Evolutionary conservation across 192 early-diverging fungal genomes (phyloP), one percentile per base, ranked within the genome.

Genomic region (Entomortierella parvispora): DNA sequence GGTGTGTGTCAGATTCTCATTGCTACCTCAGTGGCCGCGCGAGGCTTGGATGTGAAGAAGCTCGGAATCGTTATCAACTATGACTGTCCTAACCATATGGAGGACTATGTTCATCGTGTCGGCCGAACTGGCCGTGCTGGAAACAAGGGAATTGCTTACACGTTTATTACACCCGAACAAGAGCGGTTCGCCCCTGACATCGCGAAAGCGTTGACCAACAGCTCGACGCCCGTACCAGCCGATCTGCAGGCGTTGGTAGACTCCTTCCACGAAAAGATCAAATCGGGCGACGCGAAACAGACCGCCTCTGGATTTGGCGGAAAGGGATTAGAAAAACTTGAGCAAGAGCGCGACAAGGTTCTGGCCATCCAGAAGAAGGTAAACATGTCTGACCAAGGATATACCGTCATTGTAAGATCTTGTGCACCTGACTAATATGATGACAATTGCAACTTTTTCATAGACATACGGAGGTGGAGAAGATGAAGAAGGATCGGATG

Each of bases 51-150:
- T 71, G 97, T 98, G 14, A 97, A 97, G 62, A 90, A 95, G 14
- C 82, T 98, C 2, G 96, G 93, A 49, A 80, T 95, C 26, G 97
- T 99, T 7, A 85, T 98, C 52, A 99, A 99, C 79, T 99, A 93
- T 65, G 98, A 99, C 64, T 93, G 94, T 49, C 98, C 98, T 10
- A 96, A 96, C 81, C 95, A 99, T 58, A 93, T 96, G 89, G 98
- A 99, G 65, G 98, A 99, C 56, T 95, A 99, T 80, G 95, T 99
- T 2, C 98, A 99, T 81, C 95, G 98, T 46, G 95, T 97, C 18
- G 98, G 98, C 7, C 87, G 98, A 42, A 99, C 98, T 0, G 98
- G 98, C 34, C 92, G 98, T 48, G 98, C 98, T 0, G 98, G 98
- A 52, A 96, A 97, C 80, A 99, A 94, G 71, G 98, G 98, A 47